Conservation (phyloP, 176 grass and related monocot species). For the Zizania latifolia region DNA sequence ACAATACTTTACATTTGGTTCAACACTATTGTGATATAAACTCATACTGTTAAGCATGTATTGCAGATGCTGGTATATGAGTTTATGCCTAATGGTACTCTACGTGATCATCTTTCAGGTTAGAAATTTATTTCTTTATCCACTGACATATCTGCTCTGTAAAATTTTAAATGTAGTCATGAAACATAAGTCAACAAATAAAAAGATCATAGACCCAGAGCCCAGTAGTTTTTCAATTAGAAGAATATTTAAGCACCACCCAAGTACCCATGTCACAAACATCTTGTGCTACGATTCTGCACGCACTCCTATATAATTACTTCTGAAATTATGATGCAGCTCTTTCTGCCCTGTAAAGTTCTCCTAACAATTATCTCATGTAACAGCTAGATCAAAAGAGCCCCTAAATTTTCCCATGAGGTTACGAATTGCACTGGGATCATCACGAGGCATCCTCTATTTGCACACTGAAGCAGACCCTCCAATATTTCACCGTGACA, state of each 20-base stretch:
- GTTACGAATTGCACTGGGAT: constrained; percentile 46
- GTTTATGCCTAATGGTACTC: constrained; percentile 71
- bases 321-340: background rate
- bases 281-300: background rate
- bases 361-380: constrained; percentile 4
- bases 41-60: constrained; percentile 22
- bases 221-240: background rate
- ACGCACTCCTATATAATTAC: background rate
- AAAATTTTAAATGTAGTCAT: background rate
- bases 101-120: constrained; percentile 72
- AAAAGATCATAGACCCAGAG: background rate
- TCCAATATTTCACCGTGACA: constrained; percentile 65
- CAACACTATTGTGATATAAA: constrained; percentile 1
- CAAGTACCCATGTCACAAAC: background rate
- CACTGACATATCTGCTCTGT: background rate
- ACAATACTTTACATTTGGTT: background rate
- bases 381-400: constrained; percentile 51
- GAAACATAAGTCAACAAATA: background rate
- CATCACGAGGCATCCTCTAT: constrained; percentile 62
- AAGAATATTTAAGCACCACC: background rate
- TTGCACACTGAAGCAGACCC: constrained; percentile 62
- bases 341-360: constrained; percentile 20
- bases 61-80: constrained; percentile 84
- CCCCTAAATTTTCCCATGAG: constrained; percentile 59
- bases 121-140: constrained; percentile 21